A percentile compares a stretch with the other conserved stretches of the same genome.
phyloP scores from a whole-genome alignment of 805 yeast species.

The Metschnikowia similis region DNA sequence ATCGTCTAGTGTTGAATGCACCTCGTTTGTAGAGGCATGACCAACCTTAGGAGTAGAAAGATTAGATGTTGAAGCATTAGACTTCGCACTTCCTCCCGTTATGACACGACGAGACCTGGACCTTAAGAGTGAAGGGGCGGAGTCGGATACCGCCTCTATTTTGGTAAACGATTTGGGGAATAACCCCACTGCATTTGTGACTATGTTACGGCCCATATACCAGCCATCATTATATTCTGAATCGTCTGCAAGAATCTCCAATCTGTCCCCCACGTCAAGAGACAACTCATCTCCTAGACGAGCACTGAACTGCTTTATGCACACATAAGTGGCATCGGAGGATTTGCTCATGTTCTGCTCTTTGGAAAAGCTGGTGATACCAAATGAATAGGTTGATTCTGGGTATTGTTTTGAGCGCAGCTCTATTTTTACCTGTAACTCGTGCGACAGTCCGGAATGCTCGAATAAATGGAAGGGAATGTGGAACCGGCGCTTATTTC shows the following conservation, averaged over 20 bases:
- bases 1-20: constrained; percentile 48
- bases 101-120: constrained; percentile 54
- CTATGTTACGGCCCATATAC: constrained; percentile 83
- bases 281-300: constrained; percentile 87
- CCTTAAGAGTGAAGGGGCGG: constrained; percentile 25
- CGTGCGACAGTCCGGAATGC: not conserved
- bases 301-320: constrained; percentile 82
- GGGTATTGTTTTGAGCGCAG: not conserved
- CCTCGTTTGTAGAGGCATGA: constrained; percentile 4
- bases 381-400: not conserved
- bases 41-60: constrained; percentile 5
- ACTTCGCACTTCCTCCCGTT: constrained; percentile 10
- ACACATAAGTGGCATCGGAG: constrained; percentile 37
- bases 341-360: constrained; percentile 5
- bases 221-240: constrained; percentile 94
- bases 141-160: constrained; percentile 17
- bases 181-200: constrained; percentile 73
- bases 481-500: not conserved
- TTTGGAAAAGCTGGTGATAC: not conserved
- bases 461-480: not conserved
- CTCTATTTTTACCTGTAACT: not conserved
- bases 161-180: constrained; percentile 90
- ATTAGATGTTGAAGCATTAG: constrained; percentile 8
- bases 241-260: constrained; percentile 90
- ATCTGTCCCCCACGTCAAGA: constrained; percentile 74